A percentile compares a stretch with the other conserved stretches of the same genome.
Conservation (phyloP, 306 rosid species). For the Vachellia collinsii region DNA sequence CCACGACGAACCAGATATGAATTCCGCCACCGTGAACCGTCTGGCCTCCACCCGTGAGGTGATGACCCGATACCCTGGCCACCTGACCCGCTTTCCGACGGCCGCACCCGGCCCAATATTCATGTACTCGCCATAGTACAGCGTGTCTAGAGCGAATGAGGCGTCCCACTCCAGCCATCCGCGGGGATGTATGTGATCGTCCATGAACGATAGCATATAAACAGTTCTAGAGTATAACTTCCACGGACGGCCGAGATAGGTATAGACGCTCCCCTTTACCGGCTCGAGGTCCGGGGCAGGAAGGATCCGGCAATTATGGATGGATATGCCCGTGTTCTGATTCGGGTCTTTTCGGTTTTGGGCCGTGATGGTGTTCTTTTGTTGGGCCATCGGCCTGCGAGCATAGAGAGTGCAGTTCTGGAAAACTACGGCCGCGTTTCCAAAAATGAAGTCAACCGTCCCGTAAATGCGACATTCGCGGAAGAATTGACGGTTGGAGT, state of each 20-base stretch:
- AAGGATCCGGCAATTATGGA: conserved; percentile 72
- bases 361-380: conserved; percentile 87
- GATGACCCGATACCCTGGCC: conserved; percentile 90
- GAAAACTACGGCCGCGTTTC: conserved; percentile 84
- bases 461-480: conserved; percentile 79
- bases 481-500: conserved; percentile 87
- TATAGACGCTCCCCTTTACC: conserved; percentile 51
- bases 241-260: conserved; percentile 94
- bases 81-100: conserved; percentile 64
- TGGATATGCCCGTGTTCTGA: conserved; percentile 92
- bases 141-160: conserved; percentile 61
- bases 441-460: conserved; percentile 84
- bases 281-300: conserved; percentile 63
- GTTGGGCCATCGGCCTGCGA: conserved; percentile 75
- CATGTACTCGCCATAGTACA: conserved; percentile 93
- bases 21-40: conserved; percentile 70
- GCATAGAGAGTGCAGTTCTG: conserved; percentile 81
- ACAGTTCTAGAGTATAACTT: conserved; percentile 73
- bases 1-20: conserved; percentile 86
- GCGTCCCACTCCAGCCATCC: conserved; percentile 93
- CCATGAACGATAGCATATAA: conserved; percentile 66
- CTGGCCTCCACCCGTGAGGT: conserved; percentile 66
- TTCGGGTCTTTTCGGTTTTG: conserved; percentile 92
- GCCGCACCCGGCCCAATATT: conserved; percentile 86
- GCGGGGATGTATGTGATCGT: conserved; percentile 64